Percentiles rank a stretch among this genome's conserved stretches.
These are phyloP conservation scores for Cajanus cajan DNA, from an alignment of 306 rosid species.

Conservation along the genomic window DNA sequence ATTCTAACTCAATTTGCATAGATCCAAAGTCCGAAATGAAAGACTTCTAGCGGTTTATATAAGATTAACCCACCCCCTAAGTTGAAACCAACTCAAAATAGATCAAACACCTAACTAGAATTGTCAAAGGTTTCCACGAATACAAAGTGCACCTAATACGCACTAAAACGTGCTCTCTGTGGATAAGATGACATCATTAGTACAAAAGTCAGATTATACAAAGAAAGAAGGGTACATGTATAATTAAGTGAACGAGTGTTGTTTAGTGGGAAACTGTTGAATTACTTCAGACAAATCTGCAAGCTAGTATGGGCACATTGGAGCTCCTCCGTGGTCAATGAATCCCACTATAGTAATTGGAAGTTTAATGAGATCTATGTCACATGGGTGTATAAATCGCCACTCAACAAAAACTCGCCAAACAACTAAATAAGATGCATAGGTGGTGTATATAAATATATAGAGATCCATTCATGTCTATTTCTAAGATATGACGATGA, in stretches of 20 bases:
- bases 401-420: not conserved
- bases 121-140: slow-evolving; percentile 14
- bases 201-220: not conserved
- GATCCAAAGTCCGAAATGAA: not conserved
- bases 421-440: not conserved
- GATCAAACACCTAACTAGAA: not conserved
- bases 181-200: slow-evolving; percentile 1
- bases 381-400: not conserved
- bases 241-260: not conserved
- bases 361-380: no score
- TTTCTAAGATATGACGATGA: not conserved
- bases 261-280: not conserved
- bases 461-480: not conserved
- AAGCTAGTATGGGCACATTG: not conserved
- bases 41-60: not conserved
- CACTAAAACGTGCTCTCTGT: not conserved
- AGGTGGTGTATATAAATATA: not conserved
- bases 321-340: no score
- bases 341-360: no score
- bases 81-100: slow-evolving; percentile 18
- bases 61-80: not conserved
- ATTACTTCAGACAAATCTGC: not conserved
- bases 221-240: not conserved
- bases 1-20: not conserved
- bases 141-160: slow-evolving; percentile 19